Evolutionary conservation across 148 eudicot genomes (phyloP).

Genomic region (Suaeda aralocaspica): DNA sequence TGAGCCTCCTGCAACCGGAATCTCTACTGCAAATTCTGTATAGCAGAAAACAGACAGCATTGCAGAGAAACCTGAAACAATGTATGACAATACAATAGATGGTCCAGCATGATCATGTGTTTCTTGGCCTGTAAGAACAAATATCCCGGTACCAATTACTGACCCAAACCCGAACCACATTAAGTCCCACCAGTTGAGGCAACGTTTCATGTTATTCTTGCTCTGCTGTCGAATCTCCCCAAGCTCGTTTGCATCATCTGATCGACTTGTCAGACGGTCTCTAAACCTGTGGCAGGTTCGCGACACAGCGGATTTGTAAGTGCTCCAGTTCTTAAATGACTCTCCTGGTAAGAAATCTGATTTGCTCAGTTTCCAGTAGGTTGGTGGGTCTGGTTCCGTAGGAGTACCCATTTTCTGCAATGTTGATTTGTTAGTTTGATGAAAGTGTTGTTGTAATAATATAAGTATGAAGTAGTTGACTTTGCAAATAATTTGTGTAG

Average conservation of each 20-base stretch:
- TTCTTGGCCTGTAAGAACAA: constrained; percentile 79
- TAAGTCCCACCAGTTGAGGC: constrained; percentile 81
- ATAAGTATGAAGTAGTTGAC: not conserved
- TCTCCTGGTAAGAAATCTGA: constrained; percentile 66
- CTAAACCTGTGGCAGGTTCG: constrained; percentile 42
- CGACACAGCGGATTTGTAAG: constrained; percentile 40
- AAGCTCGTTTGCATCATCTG: constrained; percentile 50
- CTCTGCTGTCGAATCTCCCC: constrained; percentile 42
- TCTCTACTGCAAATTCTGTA: constrained; percentile 76
- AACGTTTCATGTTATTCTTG: constrained; percentile 56
- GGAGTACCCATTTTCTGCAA: not conserved
- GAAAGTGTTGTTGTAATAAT: not conserved
- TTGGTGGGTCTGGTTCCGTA: not conserved
- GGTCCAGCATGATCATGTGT: constrained; percentile 60
- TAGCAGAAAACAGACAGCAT: constrained; percentile 83
- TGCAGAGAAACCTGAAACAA: constrained; percentile 63
- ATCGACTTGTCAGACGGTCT: constrained; percentile 54
- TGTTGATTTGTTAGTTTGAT: not conserved
- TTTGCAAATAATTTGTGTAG: too few relatives aligned
- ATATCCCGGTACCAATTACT: constrained; percentile 78
- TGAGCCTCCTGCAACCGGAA: constrained; percentile 77
- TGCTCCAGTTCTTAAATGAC: constrained; percentile 57
- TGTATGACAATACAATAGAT: constrained; percentile 58
- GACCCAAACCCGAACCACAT: constrained; percentile 80
- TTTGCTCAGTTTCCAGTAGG: constrained; percentile 36